A percentile compares a stretch with the other conserved stretches of the same genome.
Conservation (phyloP, 2,329 filamentous ascomycete genomes). For the Ophiostoma quercus region DNA sequence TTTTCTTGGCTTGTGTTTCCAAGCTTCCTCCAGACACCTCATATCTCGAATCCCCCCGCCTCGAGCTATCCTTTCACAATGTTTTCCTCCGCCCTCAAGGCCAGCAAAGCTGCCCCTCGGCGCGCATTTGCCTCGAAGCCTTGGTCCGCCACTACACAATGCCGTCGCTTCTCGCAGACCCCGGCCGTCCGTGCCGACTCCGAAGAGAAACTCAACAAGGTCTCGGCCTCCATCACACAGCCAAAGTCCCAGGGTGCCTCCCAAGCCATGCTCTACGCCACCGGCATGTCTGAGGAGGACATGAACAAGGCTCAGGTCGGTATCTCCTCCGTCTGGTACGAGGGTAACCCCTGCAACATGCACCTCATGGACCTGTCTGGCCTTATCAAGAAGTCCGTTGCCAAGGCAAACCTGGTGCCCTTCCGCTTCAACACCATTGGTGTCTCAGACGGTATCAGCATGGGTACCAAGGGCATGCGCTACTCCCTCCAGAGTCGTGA, state of each 20-base stretch:
- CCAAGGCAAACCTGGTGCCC: constrained; percentile 71
- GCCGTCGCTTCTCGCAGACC: constrained; percentile 49
- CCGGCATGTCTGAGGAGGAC: constrained; percentile 76
- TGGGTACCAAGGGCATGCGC: constrained; percentile 92
- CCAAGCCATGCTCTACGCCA: constrained; percentile 98
- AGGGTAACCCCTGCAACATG: constrained; percentile 99
- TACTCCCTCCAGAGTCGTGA: constrained; percentile 87
- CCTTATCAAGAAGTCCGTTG: constrained; percentile 59
- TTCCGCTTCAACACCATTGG: constrained; percentile 99
- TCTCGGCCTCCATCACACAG: constrained; percentile 83
- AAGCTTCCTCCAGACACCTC: neutral
- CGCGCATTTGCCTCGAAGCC: constrained; percentile 3
- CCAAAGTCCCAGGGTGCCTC: constrained; percentile 97
- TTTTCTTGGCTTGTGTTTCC: neutral
- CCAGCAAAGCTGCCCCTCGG: constrained; percentile 15
- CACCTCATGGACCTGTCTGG: constrained; percentile 86
- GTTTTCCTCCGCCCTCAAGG: constrained; percentile 21
- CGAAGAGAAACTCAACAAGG: constrained; percentile 66
- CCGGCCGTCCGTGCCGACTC: constrained; percentile 42
- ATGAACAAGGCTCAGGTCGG: constrained; percentile 97
- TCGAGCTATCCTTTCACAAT: constrained; percentile 2
- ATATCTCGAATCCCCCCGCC: neutral
- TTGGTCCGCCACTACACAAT: constrained; percentile 29
- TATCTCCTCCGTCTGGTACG: constrained; percentile 97
- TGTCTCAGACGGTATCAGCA: constrained; percentile 94